phyloP scores from a whole-genome alignment of 2,329 filamentous ascomycete species.

The Domatiomyces globalis region DNA sequence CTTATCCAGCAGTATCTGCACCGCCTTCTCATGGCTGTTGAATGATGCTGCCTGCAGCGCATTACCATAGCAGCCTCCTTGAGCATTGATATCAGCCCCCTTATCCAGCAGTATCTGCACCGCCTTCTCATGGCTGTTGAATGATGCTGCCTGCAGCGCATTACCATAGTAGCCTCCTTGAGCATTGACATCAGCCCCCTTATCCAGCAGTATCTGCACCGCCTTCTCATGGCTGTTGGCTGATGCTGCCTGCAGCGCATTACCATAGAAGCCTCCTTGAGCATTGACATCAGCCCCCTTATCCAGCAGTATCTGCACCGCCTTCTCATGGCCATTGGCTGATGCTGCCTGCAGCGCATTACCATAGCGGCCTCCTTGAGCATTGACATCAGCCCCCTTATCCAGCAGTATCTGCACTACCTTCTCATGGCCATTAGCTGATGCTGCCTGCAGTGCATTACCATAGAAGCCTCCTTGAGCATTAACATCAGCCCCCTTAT shows the following conservation, averaged over 20 bases:
- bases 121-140: slow-evolving; percentile 5
- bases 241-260: slow-evolving; percentile 6
- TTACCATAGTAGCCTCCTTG: slow-evolving; percentile 1
- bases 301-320: slow-evolving; percentile 1
- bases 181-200: slow-evolving; percentile 8
- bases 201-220: slow-evolving; percentile 8
- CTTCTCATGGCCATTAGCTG: slow-evolving; percentile 3
- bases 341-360: slow-evolving; percentile 2
- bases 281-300: slow-evolving; percentile 10
- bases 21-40: slow-evolving; percentile 3
- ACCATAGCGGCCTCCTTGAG: slow-evolving; percentile 1
- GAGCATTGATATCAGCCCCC: slow-evolving; percentile 5
- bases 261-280: slow-evolving; percentile 4
- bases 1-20: neutral
- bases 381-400: slow-evolving; percentile 6
- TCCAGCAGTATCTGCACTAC: slow-evolving; percentile 9
- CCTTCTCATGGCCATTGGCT: neutral
- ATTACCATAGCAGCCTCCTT: neutral
- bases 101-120: slow-evolving; percentile 4
- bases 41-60: slow-evolving; percentile 4
- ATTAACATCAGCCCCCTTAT: neutral
- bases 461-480: slow-evolving; percentile 3
- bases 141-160: slow-evolving; percentile 14
- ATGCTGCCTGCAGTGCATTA: slow-evolving; percentile 11
- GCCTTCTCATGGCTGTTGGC: slow-evolving; percentile 1